Base-by-base conservation (phyloP, 2,329 filamentous ascomycete species). In the Purpureocillium lavendulum region DNA sequence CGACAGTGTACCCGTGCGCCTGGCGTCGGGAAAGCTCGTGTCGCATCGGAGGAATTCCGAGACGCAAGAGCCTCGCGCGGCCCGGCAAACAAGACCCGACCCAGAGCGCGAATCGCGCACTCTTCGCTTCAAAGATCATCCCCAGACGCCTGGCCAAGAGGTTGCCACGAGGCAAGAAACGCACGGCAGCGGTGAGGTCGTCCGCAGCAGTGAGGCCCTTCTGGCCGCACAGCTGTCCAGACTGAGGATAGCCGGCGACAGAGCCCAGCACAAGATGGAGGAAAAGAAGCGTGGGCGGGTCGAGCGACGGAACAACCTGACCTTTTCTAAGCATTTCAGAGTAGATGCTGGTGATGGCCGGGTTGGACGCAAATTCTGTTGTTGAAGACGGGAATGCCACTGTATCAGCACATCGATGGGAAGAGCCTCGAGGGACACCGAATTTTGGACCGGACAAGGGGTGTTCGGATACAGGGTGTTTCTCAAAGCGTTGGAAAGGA, bases 11-110 rank as follows among this genome's bases (percentile, higher is more conserved):
- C 40, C 31, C 37, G 45, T 32, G 39, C 51, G 52, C 3, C 41
- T 66, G 1, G 54, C 61, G 0, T 65, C 62, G 0, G 61, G 64
- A 4, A 62, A 55, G 17, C 51, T 58, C 7, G 49, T 65, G 7
- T 51, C 52, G 10, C 53, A 53, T 33, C 54, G 44, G 7, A 7
- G n/a, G 35, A 40, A 35, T 31, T 30, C 28, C 30, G 44, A 43
- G 12, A 35, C 24, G 9, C 38, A 38, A 12, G 41, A 43, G 30
- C 41, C 36, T 34, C 41, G 41, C 29, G 16, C 38, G 26, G 28
- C 40, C 14, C 40, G 44, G 7, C 39, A 33, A 33, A 26, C 35
- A 16, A 24, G 17, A 14, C 38, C 38, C 30, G 40, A 40, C 17
- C 29, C 29, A n/a, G 15, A 29, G n/a, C 17, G 10, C 10, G 26